phyloP scores from a whole-genome alignment of 2,329 filamentous ascomycete species.

The Podosphaera xanthii region DNA sequence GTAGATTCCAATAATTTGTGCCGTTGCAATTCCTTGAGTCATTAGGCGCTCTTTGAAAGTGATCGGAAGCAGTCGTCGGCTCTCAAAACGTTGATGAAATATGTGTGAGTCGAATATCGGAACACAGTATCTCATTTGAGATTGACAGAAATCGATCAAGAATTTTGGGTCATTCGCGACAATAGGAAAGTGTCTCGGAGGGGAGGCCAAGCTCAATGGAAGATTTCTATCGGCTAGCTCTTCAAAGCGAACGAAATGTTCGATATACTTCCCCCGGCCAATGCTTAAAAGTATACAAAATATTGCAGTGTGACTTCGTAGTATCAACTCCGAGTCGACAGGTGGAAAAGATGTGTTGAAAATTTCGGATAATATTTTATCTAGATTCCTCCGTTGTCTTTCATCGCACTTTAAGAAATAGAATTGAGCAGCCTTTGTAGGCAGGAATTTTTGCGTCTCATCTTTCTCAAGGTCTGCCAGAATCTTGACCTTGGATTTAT shows the following conservation, averaged over 20 bases:
- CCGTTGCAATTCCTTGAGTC: constrained; percentile 6
- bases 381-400: constrained; percentile 2
- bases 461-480: constrained; percentile 4
- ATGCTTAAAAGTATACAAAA: constrained; percentile 9
- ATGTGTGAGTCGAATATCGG: constrained; percentile 8
- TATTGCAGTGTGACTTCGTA: constrained; percentile 8
- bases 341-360: constrained; percentile 6
- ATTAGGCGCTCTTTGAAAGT: constrained; percentile 5
- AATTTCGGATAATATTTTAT: constrained; percentile 6
- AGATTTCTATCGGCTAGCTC: constrained; percentile 7
- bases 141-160: constrained; percentile 11
- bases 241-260: constrained; percentile 8
- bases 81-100: constrained; percentile 8
- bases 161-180: constrained; percentile 5
- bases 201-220: constrained; percentile 10
- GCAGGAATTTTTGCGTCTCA: constrained; percentile 7
- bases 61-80: constrained; percentile 13
- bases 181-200: constrained; percentile 7
- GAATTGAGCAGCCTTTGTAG: constrained; percentile 6
- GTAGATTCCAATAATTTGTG: constrained; percentile 12
- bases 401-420: constrained; percentile 7
- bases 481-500: constrained; percentile 5
- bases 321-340: constrained; percentile 7
- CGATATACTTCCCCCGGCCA: constrained; percentile 5
- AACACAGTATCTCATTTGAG: constrained; percentile 14